phyloP scores from a whole-genome alignment of 805 yeast species.

The Candida verbasci region DNA sequence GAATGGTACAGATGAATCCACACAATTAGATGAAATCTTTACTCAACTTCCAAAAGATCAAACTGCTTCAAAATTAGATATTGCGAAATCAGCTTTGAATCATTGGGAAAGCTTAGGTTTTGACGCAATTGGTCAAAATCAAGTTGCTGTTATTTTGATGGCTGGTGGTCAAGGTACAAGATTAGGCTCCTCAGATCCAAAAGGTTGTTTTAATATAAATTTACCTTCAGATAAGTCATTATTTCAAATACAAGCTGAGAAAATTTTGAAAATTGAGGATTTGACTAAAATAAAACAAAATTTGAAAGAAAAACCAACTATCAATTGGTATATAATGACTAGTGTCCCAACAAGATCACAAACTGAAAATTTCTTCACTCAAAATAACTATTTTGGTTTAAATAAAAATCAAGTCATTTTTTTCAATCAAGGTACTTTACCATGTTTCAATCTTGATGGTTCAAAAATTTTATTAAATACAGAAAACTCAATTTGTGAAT shows the following conservation, averaged over 20 bases:
- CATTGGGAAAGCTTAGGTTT: slow-evolving; percentile 55
- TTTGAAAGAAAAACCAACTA: slow-evolving; percentile 10
- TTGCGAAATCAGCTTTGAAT: slow-evolving; percentile 22
- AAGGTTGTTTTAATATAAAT: slow-evolving; percentile 88
- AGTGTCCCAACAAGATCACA: slow-evolving; percentile 76
- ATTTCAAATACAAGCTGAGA: slow-evolving; percentile 91
- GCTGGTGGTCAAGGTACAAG: slow-evolving; percentile 99
- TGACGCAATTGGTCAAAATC: slow-evolving; percentile 59
- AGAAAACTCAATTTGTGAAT: slow-evolving; percentile 56
- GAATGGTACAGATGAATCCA: too few relatives aligned
- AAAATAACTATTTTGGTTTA: slow-evolving; percentile 70
- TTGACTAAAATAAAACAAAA: slow-evolving; percentile 37
- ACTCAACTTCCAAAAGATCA: slow-evolving; percentile 46
- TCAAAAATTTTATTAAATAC: slow-evolving; percentile 60
- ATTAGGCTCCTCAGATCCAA: slow-evolving; percentile 83
- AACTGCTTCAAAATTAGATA: slow-evolving; percentile 48
- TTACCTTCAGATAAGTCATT: slow-evolving; percentile 80
- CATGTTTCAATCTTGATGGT: slow-evolving; percentile 77
- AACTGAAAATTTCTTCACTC: slow-evolving; percentile 67
- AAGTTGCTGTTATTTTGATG: slow-evolving; percentile 87
- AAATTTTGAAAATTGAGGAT: slow-evolving; percentile 59
- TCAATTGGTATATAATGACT: slow-evolving; percentile 87
- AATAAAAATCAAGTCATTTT: slow-evolving; percentile 55
- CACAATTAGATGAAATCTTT: slow-evolving; percentile 19
- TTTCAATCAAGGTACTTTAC: slow-evolving; percentile 93